Evolutionary conservation across 192 early-diverging fungal species (phyloP).

Genomic region (Chytriomyces sp.): DNA sequence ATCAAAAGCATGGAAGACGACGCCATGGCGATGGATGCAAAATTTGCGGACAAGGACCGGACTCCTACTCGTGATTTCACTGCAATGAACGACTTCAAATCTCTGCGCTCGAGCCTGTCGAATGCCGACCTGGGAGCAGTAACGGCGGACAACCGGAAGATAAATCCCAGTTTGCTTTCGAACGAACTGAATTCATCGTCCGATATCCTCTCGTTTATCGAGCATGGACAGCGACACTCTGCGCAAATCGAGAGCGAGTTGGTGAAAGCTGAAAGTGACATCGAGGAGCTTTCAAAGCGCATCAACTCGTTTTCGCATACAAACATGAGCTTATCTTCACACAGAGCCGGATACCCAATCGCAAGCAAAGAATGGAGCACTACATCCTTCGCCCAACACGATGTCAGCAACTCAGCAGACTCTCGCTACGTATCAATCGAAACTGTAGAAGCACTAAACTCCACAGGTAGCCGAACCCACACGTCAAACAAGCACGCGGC

Average conservation of each 20-base stretch:
- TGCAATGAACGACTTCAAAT: not conserved
- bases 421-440: not conserved
- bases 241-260: conserved; percentile 16
- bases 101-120: conserved; percentile 16
- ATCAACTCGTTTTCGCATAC: not conserved
- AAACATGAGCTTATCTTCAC: no score
- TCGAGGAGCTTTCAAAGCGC: conserved; percentile 1
- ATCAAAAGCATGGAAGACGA: conserved; percentile 37
- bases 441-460: not conserved
- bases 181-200: no score
- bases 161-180: no score
- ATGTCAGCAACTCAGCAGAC: no score
- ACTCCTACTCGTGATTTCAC: not conserved
- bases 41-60: conserved; percentile 10
- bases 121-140: conserved; percentile 12
- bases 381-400: no score
- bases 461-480: not conserved
- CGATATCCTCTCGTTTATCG: conserved; percentile 20
- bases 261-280: conserved; percentile 1
- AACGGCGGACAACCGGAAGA: no score
- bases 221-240: not conserved
- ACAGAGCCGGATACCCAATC: no score
- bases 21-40: not conserved
- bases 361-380: no score
- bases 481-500: not conserved